Percentiles rank a stretch among this genome's conserved stretches.
These are phyloP conservation scores for Eutrema japonicum DNA, from an alignment of 345 rosid species.

Conservation along the genomic window DNA sequence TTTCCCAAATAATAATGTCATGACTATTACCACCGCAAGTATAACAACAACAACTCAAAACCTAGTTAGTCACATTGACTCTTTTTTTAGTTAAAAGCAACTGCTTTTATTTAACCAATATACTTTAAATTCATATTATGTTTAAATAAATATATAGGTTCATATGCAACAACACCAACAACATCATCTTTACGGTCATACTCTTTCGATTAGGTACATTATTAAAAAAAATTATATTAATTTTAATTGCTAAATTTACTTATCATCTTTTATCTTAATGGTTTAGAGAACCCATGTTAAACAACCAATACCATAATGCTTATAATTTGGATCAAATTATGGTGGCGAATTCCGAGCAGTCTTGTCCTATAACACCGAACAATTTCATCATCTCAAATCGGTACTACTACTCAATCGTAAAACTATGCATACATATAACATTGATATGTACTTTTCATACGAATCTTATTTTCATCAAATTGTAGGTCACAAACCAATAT, in stretches of 20 bases:
- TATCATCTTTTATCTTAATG: not conserved
- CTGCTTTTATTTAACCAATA: not conserved
- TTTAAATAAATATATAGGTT: not conserved
- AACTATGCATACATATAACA: not conserved
- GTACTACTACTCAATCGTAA: not conserved
- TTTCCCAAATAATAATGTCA: not conserved
- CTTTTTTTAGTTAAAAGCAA: not conserved
- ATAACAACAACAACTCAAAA: not conserved
- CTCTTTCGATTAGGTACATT: not conserved
- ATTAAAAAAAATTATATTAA: not conserved
- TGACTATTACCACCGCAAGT: not conserved
- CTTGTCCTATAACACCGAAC: not conserved
- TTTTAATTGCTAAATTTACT: not conserved
- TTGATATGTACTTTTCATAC: not conserved
- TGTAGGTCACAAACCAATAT: not conserved
- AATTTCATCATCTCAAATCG: not conserved
- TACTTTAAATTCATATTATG: not conserved
- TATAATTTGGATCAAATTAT: not conserved
- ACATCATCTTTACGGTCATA: not conserved
- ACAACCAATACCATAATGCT: not conserved
- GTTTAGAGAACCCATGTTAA: not conserved
- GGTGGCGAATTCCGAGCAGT: not conserved
- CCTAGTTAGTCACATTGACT: conserved; percentile 4
- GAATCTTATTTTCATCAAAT: conserved; percentile 4
- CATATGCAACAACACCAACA: not conserved